Percentiles rank a stretch among this genome's conserved stretches.
Conservation (phyloP, 495 filamentous ascomycete species). For the Aspergillus baeticus region DNA sequence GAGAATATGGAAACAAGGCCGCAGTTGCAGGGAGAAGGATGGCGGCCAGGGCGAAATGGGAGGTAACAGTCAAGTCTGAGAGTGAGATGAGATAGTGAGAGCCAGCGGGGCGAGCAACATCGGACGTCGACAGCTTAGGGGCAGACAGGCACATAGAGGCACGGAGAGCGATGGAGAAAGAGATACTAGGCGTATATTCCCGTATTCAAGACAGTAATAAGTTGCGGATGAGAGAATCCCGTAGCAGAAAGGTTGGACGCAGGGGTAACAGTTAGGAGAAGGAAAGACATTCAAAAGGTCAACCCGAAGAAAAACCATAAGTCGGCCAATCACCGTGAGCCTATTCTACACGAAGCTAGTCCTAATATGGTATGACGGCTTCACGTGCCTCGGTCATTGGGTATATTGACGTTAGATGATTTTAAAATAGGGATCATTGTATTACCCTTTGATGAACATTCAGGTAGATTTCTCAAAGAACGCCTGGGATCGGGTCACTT, state of each 20-base stretch:
- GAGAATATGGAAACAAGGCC: slow-evolving; percentile 15
- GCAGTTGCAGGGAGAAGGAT: slow-evolving; percentile 17
- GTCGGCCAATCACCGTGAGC: slow-evolving; percentile 21
- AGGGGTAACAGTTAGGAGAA: background rate
- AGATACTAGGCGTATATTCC: slow-evolving; percentile 4
- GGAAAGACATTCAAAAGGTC: background rate
- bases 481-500: slow-evolving; percentile 50
- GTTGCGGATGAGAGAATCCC: background rate
- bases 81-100: slow-evolving; percentile 16
- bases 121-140: slow-evolving; percentile 32
- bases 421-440: background rate
- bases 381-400: slow-evolving; percentile 22
- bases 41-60: slow-evolving; percentile 3
- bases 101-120: slow-evolving; percentile 34
- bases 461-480: slow-evolving; percentile 39
- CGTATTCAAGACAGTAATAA: slow-evolving; percentile 1
- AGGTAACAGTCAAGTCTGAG: slow-evolving; percentile 14
- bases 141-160: slow-evolving; percentile 45
- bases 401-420: slow-evolving; percentile 1
- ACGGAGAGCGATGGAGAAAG: slow-evolving; percentile 10
- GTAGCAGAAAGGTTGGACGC: background rate
- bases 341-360: slow-evolving; percentile 23
- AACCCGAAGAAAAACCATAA: too few relatives aligned
- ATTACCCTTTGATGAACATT: background rate
- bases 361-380: slow-evolving; percentile 1